phyloP scores from a whole-genome alignment of 2,329 filamentous ascomycete species.

The Paecilomyces sp. region DNA sequence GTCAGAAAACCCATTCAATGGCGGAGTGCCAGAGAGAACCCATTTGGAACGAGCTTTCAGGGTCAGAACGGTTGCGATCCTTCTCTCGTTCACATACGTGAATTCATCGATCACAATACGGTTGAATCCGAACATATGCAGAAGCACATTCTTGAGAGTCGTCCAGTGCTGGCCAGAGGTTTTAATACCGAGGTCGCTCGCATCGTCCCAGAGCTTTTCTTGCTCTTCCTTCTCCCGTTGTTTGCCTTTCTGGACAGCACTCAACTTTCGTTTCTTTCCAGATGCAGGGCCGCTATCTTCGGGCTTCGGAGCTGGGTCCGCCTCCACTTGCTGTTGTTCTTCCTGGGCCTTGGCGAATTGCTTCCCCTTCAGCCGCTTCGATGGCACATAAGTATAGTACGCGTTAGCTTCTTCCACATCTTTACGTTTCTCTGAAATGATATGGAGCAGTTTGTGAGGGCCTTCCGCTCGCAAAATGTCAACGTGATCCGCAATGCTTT shows the following conservation, averaged over 20 bases:
- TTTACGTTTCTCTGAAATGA: conserved; percentile 18
- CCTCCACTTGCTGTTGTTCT: conserved; percentile 7
- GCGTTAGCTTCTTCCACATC: conserved; percentile 27
- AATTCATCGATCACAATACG: conserved; percentile 60
- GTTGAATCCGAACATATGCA: conserved; percentile 57
- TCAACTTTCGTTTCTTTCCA: conserved; percentile 3
- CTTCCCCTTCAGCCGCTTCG: conserved; percentile 23
- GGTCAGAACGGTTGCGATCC: conserved; percentile 36
- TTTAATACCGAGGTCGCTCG: conserved; percentile 17
- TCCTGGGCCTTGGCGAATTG: conserved; percentile 14
- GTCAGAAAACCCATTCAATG: conserved; percentile 50
- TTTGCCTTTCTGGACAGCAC: conserved; percentile 7
- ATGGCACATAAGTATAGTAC: conserved; percentile 31
- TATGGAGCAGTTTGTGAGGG: conserved; percentile 22
- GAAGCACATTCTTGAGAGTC: conserved; percentile 26
- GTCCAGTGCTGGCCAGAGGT: conserved; percentile 10
- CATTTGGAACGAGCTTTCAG: conserved; percentile 49
- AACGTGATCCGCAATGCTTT: conserved; percentile 37
- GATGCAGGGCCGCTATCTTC: conserved; percentile 1
- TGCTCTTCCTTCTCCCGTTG: conserved; percentile 5
- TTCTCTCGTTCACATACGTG: conserved; percentile 45
- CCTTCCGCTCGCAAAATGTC: conserved; percentile 24
- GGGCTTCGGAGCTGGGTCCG: not conserved
- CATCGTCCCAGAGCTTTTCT: conserved; percentile 9
- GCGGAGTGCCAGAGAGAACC: conserved; percentile 58